Base-by-base conservation (phyloP, 192 early-diverging fungal species). In the Backusella mclennaniae region DNA sequence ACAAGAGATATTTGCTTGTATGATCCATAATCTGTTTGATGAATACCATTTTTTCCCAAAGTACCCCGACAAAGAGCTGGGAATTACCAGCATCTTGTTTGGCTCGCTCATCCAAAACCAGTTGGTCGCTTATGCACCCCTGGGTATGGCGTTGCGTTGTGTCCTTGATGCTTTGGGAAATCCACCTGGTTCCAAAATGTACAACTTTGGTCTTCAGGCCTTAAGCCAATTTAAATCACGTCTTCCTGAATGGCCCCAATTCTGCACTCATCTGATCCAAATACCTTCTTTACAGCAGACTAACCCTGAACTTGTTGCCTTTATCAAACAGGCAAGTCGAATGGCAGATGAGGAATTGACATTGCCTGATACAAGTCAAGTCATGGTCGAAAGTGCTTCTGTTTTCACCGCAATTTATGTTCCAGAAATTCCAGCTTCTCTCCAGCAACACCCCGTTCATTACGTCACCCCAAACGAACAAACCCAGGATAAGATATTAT, bases 21-120 rank as follows among this genome's bases (percentile, higher is more conserved):
- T 98, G 89, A 91, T 97, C 9, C 93, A 95, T 82, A 94, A 94
- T 71, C 90, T 97, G 38, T 93, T 99, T 83, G 98, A 98, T 74
- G 98, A 99, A 83, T 97, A 95, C 83, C 91, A 93, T 72, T 98
- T 95, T 78, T 97, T 99, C 73, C 86, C 92, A 33, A 93, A 95
- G 82, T 99, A 98, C 81, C 97, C 96, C 0, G 96, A 96, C 66
- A 94, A 92, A 75, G 95, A 97, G 83, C 87, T 98, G 15, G 85
- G 88, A 2, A 92, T 98, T 29, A 98, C 97, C 0, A 93, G 94
- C 63, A 87, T 93, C 33, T 87, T 99, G 23, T 97, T 99, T 82
- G 98, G 98, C 6, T 85, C 90, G 12, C 77, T 98, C 71, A 92
- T 99, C 53, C 96, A 96, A 82, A 89, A 94, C 70, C 94, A 96